Evolutionary conservation across 257 asterid species (phyloP).

Genomic region (Rehmannia glutinosa): DNA sequence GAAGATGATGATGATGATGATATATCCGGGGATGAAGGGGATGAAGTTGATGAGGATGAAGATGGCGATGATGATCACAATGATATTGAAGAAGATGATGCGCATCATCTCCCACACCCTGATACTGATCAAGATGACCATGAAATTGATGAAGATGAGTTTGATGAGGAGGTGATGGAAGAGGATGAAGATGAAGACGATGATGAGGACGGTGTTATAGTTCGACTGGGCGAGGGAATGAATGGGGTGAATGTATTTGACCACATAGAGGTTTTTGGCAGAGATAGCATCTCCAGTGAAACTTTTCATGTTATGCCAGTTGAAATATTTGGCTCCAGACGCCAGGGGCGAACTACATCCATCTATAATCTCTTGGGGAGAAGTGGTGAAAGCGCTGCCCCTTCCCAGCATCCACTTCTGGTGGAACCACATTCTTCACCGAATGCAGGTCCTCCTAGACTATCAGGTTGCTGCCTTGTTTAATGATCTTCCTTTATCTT

Average conservation of each 20-base stretch:
- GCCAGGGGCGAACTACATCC: constrained; percentile 91
- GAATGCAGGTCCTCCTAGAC: constrained; percentile 50
- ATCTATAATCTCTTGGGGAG: constrained; percentile 88
- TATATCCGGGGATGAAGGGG: constrained; percentile 89
- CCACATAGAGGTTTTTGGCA: constrained; percentile 91
- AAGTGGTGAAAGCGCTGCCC: constrained; percentile 52
- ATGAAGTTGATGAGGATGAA: constrained; percentile 82
- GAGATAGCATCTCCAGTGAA: constrained; percentile 75
- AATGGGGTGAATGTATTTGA: constrained; percentile 89
- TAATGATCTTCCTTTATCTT: background rate
- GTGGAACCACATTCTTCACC: constrained; percentile 70
- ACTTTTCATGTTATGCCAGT: constrained; percentile 94
- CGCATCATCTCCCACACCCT: constrained; percentile 82
- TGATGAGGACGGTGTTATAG: constrained; percentile 91
- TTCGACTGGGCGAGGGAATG: constrained; percentile 95
- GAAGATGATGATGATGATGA: constrained; percentile 60
- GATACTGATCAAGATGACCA: constrained; percentile 98
- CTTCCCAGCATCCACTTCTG: constrained; percentile 81
- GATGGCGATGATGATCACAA: constrained; percentile 82
- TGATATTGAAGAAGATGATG: constrained; percentile 90
- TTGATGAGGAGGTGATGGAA: constrained; percentile 93
- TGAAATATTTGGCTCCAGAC: constrained; percentile 93
- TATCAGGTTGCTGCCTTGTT: constrained; percentile 40
- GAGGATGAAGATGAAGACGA: constrained; percentile 96
- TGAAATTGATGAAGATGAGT: constrained; percentile 93